Conservation (phyloP, 1,284 basidiomycete species). For the Ganoderma multipileum region DNA sequence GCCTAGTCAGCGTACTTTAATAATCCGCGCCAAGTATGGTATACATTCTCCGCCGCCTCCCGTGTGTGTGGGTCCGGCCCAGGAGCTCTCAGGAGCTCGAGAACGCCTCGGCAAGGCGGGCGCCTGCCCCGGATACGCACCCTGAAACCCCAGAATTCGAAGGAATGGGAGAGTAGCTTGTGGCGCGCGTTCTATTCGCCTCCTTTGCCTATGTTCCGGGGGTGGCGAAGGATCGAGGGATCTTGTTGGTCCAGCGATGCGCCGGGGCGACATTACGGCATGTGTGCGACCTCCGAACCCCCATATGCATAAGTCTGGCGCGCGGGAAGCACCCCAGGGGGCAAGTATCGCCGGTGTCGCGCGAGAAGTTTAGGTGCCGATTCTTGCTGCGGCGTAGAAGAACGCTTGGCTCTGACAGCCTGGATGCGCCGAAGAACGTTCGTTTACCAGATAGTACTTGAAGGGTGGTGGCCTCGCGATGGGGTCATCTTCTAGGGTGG, state of each 20-base stretch:
- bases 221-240: conserved; percentile 22
- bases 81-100: neutral
- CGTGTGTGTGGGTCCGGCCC: neutral
- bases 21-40: conserved; percentile 27
- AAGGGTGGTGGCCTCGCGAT: neutral
- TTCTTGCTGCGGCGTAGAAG: neutral
- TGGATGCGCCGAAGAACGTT: neutral
- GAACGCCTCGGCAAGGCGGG: neutral
- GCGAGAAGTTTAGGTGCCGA: neutral
- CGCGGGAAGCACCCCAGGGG: neutral
- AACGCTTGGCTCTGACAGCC: neutral
- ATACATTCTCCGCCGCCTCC: conserved; percentile 20
- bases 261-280: conserved; percentile 26
- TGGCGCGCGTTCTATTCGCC: conserved; percentile 1
- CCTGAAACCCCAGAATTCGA: neutral
- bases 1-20: conserved; percentile 25
- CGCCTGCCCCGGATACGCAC: neutral
- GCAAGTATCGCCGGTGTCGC: conserved; percentile 1
- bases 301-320: neutral
- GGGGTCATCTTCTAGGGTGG: neutral
- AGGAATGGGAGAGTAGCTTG: neutral
- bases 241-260: conserved; percentile 29
- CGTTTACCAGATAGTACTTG: too few species aligned
- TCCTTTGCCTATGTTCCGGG: conserved; percentile 6
- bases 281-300: conserved; percentile 13